phyloP scores from a whole-genome alignment of 257 asterid species.

The Scutellaria galericulata region DNA sequence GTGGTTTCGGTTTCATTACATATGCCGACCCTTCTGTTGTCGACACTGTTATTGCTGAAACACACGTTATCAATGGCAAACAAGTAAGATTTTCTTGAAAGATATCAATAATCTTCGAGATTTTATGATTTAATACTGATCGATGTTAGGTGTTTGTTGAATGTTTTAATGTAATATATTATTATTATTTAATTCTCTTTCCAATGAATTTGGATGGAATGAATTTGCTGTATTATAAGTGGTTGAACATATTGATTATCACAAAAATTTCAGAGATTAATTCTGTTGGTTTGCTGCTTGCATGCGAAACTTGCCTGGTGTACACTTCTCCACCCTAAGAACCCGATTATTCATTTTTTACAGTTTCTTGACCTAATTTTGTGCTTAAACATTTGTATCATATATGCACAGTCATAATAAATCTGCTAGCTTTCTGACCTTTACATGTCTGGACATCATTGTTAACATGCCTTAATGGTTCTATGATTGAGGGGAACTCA shows the following conservation, averaged over 20 bases:
- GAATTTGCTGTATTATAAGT: neutral
- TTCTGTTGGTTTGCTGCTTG: neutral
- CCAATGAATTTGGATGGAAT: neutral
- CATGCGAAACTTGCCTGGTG: neutral
- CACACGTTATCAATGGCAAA: slow-evolving; percentile 86
- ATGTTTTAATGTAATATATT: neutral
- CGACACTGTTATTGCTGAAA: slow-evolving; percentile 85
- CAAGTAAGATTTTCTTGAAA: slow-evolving; percentile 56
- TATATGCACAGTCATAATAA: neutral
- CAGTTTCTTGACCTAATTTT: neutral
- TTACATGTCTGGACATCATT: neutral
- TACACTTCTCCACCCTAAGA: neutral
- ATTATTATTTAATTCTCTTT: neutral
- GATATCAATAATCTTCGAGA: neutral
- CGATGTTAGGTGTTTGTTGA: neutral
- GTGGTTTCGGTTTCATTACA: slow-evolving; percentile 95
- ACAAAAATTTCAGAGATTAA: neutral
- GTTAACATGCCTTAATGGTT: neutral
- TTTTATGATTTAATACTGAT: neutral
- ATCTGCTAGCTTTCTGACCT: neutral
- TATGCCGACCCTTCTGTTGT: slow-evolving; percentile 82
- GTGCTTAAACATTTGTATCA: neutral
- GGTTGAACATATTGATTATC: neutral
- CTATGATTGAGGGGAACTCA: neutral
- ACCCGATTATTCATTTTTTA: neutral